A percentile compares a stretch with the other conserved stretches of the same genome.
Conservation (phyloP, 2,329 filamentous ascomycete species). For the Alternaria burnsii region DNA sequence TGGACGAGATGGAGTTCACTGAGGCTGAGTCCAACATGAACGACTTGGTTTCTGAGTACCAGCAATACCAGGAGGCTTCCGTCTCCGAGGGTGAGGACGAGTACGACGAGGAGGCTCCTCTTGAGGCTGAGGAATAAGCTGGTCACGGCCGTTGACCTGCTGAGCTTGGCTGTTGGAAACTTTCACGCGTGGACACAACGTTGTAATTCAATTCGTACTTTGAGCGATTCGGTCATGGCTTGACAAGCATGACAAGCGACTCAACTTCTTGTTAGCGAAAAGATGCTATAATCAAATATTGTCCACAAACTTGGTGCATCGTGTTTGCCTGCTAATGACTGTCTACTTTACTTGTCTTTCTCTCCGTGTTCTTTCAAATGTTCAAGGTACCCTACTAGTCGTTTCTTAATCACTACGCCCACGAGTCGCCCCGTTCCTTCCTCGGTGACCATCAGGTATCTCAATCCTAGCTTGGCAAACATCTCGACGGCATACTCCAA, state of each 20-base stretch:
- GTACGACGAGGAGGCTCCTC: conserved; percentile 83
- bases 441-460: conserved; percentile 64
- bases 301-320: conserved; percentile 3
- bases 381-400: conserved; percentile 63
- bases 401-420: conserved; percentile 67
- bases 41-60: conserved; percentile 98
- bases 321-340: neutral
- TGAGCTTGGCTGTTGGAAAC: conserved; percentile 28
- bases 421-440: conserved; percentile 61
- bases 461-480: conserved; percentile 65
- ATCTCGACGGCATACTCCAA: conserved; percentile 68
- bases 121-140: conserved; percentile 71
- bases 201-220: conserved; percentile 39
- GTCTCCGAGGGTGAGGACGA: conserved; percentile 98
- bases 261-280: conserved; percentile 49
- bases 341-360: neutral
- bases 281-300: conserved; percentile 41
- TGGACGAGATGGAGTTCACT: conserved; percentile 99
- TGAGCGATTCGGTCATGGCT: conserved; percentile 28
- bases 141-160: conserved; percentile 25
- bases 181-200: conserved; percentile 20
- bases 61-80: conserved; percentile 99
- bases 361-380: conserved; percentile 16
- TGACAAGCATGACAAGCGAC: conserved; percentile 23
- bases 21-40: conserved; percentile 99